These are phyloP conservation scores for Neophaeococcomyces aloes DNA, from an alignment of 2,329 filamentous ascomycete species.

Conservation along the genomic window DNA sequence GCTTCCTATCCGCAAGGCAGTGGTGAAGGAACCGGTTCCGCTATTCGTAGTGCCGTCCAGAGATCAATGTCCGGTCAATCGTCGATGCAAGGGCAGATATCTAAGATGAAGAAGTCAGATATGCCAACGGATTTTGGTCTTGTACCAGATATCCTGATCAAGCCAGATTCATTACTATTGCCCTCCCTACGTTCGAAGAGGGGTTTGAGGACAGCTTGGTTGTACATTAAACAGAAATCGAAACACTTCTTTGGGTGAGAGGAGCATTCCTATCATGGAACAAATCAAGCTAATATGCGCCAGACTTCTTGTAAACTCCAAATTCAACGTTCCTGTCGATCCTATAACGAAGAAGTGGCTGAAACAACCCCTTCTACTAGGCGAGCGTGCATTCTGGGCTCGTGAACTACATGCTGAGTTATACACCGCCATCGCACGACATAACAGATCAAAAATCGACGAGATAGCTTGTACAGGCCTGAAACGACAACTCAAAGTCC, in stretches of 20 bases:
- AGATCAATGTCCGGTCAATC: not conserved
- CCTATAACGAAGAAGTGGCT: constrained; percentile 12
- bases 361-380: constrained; percentile 10
- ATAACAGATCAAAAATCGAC: constrained; percentile 28
- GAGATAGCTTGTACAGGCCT: constrained; percentile 32
- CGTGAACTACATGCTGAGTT: constrained; percentile 34
- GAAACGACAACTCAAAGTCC: constrained; percentile 25
- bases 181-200: constrained; percentile 15
- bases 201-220: constrained; percentile 32
- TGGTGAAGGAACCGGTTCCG: not conserved
- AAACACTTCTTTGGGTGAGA: constrained; percentile 29
- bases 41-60: not conserved
- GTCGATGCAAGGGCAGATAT: constrained; percentile 8
- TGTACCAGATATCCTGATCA: constrained; percentile 12
- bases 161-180: constrained; percentile 9
- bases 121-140: constrained; percentile 13
- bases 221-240: constrained; percentile 27
- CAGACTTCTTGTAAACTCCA: constrained; percentile 15
- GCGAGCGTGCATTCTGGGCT: constrained; percentile 6
- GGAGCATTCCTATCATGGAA: not conserved
- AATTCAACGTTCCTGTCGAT: constrained; percentile 10
- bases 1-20: not conserved
- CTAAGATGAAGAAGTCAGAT: constrained; percentile 10
- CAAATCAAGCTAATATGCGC: constrained; percentile 1
- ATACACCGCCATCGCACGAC: constrained; percentile 37